A percentile compares a stretch with the other conserved stretches of the same genome.
These are phyloP conservation scores for Coprinopsis strossmayeri DNA, from an alignment of 768 basidiomycete genomes.

Conservation along the genomic window DNA sequence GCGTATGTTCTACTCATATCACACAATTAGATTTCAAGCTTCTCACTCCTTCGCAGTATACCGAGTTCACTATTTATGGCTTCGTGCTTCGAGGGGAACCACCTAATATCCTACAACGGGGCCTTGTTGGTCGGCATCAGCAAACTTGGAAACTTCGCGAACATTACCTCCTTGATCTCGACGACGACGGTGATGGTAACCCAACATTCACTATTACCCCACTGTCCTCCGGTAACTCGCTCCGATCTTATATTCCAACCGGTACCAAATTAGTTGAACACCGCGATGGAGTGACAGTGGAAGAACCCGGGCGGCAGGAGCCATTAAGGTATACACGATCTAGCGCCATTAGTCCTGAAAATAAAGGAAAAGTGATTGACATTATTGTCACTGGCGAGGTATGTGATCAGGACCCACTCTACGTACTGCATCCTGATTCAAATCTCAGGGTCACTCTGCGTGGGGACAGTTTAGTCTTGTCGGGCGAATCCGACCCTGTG, in stretches of 20 bases:
- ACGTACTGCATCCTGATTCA: neutral
- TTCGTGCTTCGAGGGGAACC: conserved; percentile 63
- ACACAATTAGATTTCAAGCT: conserved; percentile 1
- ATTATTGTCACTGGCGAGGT: conserved; percentile 76
- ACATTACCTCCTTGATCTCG: conserved; percentile 46
- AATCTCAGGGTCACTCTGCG: conserved; percentile 75
- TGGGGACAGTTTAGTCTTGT: conserved; percentile 84
- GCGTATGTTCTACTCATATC: conserved; percentile 33
- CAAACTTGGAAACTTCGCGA: conserved; percentile 89
- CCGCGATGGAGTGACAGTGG: conserved; percentile 39
- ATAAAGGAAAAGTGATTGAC: conserved; percentile 31
- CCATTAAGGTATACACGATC: conserved; percentile 26
- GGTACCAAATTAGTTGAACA: conserved; percentile 45
- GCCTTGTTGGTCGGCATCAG: conserved; percentile 73
- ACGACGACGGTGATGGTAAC: conserved; percentile 20
- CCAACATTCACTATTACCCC: conserved; percentile 19
- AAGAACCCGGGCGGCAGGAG: conserved; percentile 32
- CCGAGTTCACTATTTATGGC: conserved; percentile 81
- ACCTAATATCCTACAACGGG: conserved; percentile 62
- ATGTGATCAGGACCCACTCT: conserved; percentile 2
- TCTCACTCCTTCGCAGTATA: conserved; percentile 42
- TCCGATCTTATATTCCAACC: conserved; percentile 54
- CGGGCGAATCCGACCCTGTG: conserved; percentile 74
- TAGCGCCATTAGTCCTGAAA: conserved; percentile 4
- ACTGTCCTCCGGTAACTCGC: conserved; percentile 52